phyloP scores from a whole-genome alignment of 352 stramenopile species.

The Globisporangium camurandrum region DNA sequence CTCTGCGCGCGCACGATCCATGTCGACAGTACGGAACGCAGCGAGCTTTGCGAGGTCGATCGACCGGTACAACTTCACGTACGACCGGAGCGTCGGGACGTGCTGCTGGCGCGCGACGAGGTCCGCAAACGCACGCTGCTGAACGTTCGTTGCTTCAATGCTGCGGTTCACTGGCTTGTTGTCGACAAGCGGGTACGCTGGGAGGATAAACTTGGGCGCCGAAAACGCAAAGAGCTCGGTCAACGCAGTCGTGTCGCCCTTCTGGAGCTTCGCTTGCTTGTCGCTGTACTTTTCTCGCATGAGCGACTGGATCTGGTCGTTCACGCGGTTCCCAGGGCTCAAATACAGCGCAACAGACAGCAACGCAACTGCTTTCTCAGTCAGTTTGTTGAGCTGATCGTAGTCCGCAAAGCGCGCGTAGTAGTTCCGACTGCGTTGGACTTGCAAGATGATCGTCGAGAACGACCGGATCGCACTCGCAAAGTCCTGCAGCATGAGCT shows the following conservation, averaged over 20 bases:
- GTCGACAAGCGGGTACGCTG: conserved; percentile 51
- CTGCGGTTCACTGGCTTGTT: conserved; percentile 50
- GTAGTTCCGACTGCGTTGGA: conserved; percentile 87
- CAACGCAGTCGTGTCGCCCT: conserved; percentile 71
- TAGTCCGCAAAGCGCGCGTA: conserved; percentile 89
- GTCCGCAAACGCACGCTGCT: conserved; percentile 85
- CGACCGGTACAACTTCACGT: conserved; percentile 96
- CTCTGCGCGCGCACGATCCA: conserved; percentile 60
- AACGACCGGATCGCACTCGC: conserved; percentile 87
- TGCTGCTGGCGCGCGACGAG: conserved; percentile 86
- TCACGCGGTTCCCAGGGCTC: conserved; percentile 79
- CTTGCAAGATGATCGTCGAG: conserved; percentile 85
- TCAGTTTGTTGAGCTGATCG: conserved; percentile 93
- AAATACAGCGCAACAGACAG: conserved; percentile 88
- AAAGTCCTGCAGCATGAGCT: conserved; percentile 97
- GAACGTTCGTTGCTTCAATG: conserved; percentile 56
- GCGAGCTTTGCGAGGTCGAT: conserved; percentile 93
- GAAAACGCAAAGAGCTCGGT: conserved; percentile 91
- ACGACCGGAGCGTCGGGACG: conserved; percentile 89
- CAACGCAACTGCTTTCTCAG: conserved; percentile 93
- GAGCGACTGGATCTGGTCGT: conserved; percentile 78
- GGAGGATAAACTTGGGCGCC: conserved; percentile 94
- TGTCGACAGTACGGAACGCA: conserved; percentile 80
- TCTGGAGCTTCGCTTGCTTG: conserved; percentile 83
- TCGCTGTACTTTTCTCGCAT: conserved; percentile 94